Percentiles rank a stretch among this genome's conserved stretches.
Evolutionary conservation across 2,329 filamentous ascomycete genomes (phyloP).

Genomic region (Talaromyces funiculosus): DNA sequence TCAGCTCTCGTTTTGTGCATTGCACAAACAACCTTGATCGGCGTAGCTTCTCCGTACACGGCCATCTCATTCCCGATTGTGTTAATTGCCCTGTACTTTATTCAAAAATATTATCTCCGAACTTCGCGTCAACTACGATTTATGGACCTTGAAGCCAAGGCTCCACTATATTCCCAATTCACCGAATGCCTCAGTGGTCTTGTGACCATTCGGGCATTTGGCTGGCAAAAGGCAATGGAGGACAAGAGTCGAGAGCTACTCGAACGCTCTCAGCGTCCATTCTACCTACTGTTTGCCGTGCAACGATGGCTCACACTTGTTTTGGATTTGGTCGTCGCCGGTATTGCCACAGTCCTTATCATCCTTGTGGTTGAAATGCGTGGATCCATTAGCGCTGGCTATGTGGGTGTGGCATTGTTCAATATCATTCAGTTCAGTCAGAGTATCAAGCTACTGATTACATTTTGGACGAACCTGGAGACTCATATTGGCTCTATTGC

Average conservation of each 20-base stretch:
- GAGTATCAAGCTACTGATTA: slow-evolving; percentile 47
- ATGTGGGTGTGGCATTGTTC: slow-evolving; percentile 49
- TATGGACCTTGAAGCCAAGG: slow-evolving; percentile 58
- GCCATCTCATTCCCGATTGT: slow-evolving; percentile 49
- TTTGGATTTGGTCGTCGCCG: slow-evolving; percentile 47
- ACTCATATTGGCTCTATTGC: slow-evolving; percentile 54
- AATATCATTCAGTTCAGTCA: slow-evolving; percentile 52
- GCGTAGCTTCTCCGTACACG: slow-evolving; percentile 43
- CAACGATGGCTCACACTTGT: slow-evolving; percentile 54
- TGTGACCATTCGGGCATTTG: slow-evolving; percentile 52
- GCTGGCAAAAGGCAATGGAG: slow-evolving; percentile 45
- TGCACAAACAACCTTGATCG: slow-evolving; percentile 47
- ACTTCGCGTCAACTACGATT: slow-evolving; percentile 57
- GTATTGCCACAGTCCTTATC: slow-evolving; percentile 46
- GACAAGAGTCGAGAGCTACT: slow-evolving; percentile 45
- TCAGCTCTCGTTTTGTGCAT: slow-evolving; percentile 30
- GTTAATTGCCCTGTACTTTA: slow-evolving; percentile 40
- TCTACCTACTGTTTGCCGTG: slow-evolving; percentile 53
- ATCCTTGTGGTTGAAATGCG: slow-evolving; percentile 44
- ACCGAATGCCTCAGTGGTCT: slow-evolving; percentile 53
- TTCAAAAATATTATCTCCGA: slow-evolving; percentile 55
- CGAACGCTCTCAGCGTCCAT: slow-evolving; percentile 52
- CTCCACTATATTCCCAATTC: slow-evolving; percentile 54
- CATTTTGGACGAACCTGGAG: slow-evolving; percentile 54
- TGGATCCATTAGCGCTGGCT: slow-evolving; percentile 43